These are phyloP conservation scores for Penicillium sp. DNA, from an alignment of 2,329 filamentous ascomycete genomes.

Conservation along the genomic window DNA sequence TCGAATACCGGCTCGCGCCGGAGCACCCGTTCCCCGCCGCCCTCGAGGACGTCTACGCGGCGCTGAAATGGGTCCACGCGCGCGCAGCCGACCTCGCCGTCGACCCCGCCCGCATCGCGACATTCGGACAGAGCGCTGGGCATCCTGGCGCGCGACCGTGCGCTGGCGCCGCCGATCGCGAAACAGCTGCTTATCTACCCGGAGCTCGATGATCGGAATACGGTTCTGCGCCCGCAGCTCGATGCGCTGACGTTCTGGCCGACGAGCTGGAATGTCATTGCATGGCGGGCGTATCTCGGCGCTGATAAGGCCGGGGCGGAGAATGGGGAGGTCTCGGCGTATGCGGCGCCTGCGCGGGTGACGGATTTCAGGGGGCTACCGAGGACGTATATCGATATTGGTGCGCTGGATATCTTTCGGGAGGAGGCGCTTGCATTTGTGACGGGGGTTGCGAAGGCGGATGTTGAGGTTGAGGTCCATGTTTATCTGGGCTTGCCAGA, in stretches of 20 bases:
- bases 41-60: constrained; percentile 32
- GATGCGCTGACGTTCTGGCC: background rate
- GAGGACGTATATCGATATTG: constrained; percentile 15
- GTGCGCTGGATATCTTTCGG: constrained; percentile 13
- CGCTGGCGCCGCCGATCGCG: background rate
- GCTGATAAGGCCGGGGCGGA: background rate
- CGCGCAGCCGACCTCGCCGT: constrained; percentile 24
- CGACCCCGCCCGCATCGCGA: constrained; percentile 21
- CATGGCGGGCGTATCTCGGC: background rate
- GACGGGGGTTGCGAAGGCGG: background rate
- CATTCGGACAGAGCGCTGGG: constrained; percentile 21
- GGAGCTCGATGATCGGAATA: constrained; percentile 18
- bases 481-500: constrained; percentile 7
- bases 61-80: constrained; percentile 29
- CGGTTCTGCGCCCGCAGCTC: background rate
- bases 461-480: constrained; percentile 14
- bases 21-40: constrained; percentile 29
- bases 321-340: background rate
- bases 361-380: background rate
- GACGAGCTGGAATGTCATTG: constrained; percentile 6
- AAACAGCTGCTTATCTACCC: constrained; percentile 20
- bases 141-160: constrained; percentile 12
- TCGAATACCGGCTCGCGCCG: constrained; percentile 32
- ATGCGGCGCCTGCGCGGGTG: constrained; percentile 15
- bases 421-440: constrained; percentile 11